Evolutionary conservation across 176 grass and related monocot genomes (phyloP).

Genomic region (Saccharum spontaneum): DNA sequence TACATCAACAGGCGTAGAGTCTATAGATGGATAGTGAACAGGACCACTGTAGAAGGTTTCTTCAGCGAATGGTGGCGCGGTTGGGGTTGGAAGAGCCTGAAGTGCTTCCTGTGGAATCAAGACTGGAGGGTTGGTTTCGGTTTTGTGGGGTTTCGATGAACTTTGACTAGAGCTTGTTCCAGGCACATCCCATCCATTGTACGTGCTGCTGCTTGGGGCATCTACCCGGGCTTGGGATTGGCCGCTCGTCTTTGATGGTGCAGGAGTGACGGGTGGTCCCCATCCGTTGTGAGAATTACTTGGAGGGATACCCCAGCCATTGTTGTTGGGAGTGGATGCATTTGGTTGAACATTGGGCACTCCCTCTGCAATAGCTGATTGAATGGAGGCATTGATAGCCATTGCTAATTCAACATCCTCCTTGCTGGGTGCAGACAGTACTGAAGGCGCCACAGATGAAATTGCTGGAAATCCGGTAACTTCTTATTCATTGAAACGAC

Average conservation of each 20-base stretch:
- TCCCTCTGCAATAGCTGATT: constrained; percentile 82
- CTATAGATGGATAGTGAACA: constrained; percentile 81
- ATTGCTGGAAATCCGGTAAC: constrained; percentile 18
- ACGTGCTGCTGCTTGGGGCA: constrained; percentile 58
- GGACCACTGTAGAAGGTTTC: constrained; percentile 58
- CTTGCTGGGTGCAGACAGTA: constrained; percentile 31
- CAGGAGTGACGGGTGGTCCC: constrained; percentile 31
- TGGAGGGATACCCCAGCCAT: constrained; percentile 48
- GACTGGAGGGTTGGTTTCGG: constrained; percentile 9
- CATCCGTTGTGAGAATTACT: constrained; percentile 72
- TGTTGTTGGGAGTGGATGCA: constrained; percentile 32
- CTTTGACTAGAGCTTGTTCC: constrained; percentile 47
- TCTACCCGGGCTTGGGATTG: constrained; percentile 22
- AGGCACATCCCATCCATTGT: constrained; percentile 63
- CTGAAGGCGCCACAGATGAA: constrained; percentile 39
- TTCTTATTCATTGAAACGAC: neutral
- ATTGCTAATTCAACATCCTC: constrained; percentile 84
- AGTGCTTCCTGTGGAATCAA: constrained; percentile 33
- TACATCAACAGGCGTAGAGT: constrained; percentile 61
- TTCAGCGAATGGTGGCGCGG: constrained; percentile 68
- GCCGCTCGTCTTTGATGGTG: constrained; percentile 39
- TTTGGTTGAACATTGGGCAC: constrained; percentile 60
- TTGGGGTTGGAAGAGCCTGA: constrained; percentile 46
- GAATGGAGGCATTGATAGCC: constrained; percentile 92
- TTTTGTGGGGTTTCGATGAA: constrained; percentile 24